Conservation (phyloP, 352 stramenopile genomes). For the Pythium scleroteichum region DNA sequence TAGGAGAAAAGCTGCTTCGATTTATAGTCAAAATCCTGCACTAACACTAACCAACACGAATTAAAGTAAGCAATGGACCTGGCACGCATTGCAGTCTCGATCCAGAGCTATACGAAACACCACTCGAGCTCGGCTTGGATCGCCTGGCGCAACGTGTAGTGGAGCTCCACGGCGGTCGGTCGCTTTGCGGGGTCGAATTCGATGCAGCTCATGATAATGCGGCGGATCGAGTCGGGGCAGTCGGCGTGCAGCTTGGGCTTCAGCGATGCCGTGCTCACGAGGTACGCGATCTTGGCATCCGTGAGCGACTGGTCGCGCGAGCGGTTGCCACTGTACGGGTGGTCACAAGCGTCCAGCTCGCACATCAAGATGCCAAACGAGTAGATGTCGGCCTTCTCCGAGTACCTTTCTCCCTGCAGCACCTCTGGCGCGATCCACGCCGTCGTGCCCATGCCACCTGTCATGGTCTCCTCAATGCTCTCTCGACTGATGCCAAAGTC, state of each 20-base stretch:
- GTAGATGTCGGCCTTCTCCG: constrained; percentile 31
- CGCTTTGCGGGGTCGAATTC: constrained; percentile 50
- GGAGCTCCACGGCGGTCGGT: constrained; percentile 63
- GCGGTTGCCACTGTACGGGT: constrained; percentile 32
- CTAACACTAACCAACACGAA: no score
- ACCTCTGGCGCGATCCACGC: constrained; percentile 48
- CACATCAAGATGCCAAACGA: constrained; percentile 38
- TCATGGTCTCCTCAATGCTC: constrained; percentile 30
- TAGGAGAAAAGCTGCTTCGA: no score
- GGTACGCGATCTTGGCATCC: constrained; percentile 17
- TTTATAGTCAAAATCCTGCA: no score
- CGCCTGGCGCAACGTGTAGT: constrained; percentile 49
- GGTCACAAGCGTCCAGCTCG: constrained; percentile 41
- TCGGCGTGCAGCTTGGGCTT: constrained; percentile 46
- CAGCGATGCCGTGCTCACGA: constrained; percentile 41
- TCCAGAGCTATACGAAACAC: constrained; percentile 11
- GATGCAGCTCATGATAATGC: constrained; percentile 55
- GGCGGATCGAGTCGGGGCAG: constrained; percentile 48
- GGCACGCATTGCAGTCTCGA: no score
- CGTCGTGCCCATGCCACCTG: constrained; percentile 33
- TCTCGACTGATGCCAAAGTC: constrained; percentile 62
- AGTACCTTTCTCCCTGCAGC: constrained; percentile 28
- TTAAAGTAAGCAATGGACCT: no score
- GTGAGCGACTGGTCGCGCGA: constrained; percentile 17
- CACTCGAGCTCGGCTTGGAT: constrained; percentile 11